phyloP scores from a whole-genome alignment of 2,329 filamentous ascomycete species.

The Sporothrix humicola region DNA sequence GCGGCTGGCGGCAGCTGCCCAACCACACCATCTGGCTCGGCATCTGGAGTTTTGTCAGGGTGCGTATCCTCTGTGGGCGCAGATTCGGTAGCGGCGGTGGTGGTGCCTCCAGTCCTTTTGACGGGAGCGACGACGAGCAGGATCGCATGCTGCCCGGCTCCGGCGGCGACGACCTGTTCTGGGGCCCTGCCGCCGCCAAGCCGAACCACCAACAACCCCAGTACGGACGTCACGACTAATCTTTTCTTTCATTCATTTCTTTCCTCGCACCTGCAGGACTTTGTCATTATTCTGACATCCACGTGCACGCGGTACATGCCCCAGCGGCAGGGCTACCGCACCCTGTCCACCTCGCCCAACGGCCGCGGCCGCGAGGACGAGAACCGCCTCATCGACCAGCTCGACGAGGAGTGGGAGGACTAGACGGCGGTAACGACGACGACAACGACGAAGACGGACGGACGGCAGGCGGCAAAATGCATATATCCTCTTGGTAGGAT shows the following conservation, averaged over 20 bases:
- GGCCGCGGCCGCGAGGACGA: slow-evolving; percentile 74
- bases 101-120: not conserved
- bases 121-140: slow-evolving; percentile 9
- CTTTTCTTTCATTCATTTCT: slow-evolving; percentile 29
- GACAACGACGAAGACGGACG: not conserved
- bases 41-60: slow-evolving; percentile 82
- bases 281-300: slow-evolving; percentile 71
- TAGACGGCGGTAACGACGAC: not conserved
- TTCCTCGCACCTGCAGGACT: no score
- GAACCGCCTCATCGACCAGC: slow-evolving; percentile 90
- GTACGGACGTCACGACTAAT: slow-evolving; percentile 34
- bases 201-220: slow-evolving; percentile 8
- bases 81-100: slow-evolving; percentile 8
- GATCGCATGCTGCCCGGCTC: slow-evolving; percentile 22
- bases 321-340: slow-evolving; percentile 68
- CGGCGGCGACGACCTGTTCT: slow-evolving; percentile 21
- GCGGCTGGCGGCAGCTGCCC: slow-evolving; percentile 92
- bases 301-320: slow-evolving; percentile 72
- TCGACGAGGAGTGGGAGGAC: slow-evolving; percentile 95
- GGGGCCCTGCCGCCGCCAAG: slow-evolving; percentile 17
- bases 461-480: not conserved
- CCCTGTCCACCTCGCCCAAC: slow-evolving; percentile 62
- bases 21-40: slow-evolving; percentile 94
- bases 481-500: not conserved
- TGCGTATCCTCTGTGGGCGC: slow-evolving; percentile 52